phyloP scores from a whole-genome alignment of 1,284 basidiomycete genomes.

The Naganishia albida region DNA sequence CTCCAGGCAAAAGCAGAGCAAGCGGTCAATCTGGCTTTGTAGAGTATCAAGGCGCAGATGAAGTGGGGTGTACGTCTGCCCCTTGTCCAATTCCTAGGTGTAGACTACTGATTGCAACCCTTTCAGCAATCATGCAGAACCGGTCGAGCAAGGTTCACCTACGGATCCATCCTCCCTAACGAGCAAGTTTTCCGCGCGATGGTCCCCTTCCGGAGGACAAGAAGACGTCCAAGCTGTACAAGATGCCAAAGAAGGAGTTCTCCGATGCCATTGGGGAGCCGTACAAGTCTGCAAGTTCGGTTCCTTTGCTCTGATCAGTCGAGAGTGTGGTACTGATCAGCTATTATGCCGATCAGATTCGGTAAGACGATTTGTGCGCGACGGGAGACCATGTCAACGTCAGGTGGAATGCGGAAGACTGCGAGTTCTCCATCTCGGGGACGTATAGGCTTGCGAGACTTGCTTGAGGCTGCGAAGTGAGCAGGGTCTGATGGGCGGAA shows the following conservation, averaged over 20 bases:
- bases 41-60: conserved; percentile 8
- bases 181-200: conserved; percentile 4
- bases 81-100: neutral
- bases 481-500: neutral
- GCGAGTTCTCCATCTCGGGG: neutral
- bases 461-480: neutral
- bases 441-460: neutral
- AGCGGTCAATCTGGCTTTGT: neutral
- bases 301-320: neutral
- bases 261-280: conserved; percentile 3
- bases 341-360: neutral
- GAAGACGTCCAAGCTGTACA: conserved; percentile 12
- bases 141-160: conserved; percentile 1
- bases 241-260: conserved; percentile 10
- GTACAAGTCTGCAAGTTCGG: neutral
- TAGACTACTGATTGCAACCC: neutral
- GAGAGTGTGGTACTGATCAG: no score
- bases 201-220: neutral
- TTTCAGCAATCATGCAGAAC: neutral
- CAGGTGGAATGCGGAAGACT: conserved; percentile 5
- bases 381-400: conserved; percentile 13
- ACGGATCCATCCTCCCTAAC: neutral
- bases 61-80: conserved; percentile 4
- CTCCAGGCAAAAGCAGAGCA: conserved; percentile 1
- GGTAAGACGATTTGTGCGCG: neutral